Evolutionary conservation across 1,284 basidiomycete species (phyloP).

Genomic region (Marasmius fiardii): DNA sequence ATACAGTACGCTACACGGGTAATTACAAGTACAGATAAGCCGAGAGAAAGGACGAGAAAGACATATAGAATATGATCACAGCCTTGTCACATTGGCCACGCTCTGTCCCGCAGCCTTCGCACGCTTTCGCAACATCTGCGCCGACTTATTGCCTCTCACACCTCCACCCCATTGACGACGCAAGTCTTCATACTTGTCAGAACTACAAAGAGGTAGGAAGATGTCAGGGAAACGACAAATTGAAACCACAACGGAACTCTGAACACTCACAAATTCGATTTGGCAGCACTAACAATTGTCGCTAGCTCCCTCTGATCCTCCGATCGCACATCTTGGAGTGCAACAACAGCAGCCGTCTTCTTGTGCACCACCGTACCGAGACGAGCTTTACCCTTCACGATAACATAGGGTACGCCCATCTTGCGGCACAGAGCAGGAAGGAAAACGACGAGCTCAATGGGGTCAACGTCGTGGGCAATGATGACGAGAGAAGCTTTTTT

Average conservation of each 20-base stretch:
- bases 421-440: constrained; percentile 97
- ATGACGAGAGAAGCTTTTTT: constrained; percentile 98
- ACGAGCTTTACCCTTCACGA: constrained; percentile 97
- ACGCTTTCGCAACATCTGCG: constrained; percentile 90
- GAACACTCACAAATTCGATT: constrained; percentile 89
- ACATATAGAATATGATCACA: too few species aligned
- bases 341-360: constrained; percentile 93
- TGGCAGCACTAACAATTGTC: constrained; percentile 89
- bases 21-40: too few species aligned
- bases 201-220: constrained; percentile 42
- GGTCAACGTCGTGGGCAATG: constrained; percentile 98
- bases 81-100: constrained; percentile 51
- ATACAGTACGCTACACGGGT: too few species aligned
- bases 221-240: neutral
- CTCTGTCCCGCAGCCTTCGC: constrained; percentile 86
- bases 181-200: constrained; percentile 94
- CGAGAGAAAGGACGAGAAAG: too few species aligned
- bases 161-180: constrained; percentile 96
- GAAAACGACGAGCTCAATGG: constrained; percentile 98
- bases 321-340: constrained; percentile 90
- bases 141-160: constrained; percentile 89
- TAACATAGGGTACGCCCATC: constrained; percentile 98
- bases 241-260: neutral
- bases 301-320: constrained; percentile 95
- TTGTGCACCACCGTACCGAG: constrained; percentile 98